phyloP scores from a whole-genome alignment of 2,329 filamentous ascomycete species.

The Davidsoniella eucalypti region DNA sequence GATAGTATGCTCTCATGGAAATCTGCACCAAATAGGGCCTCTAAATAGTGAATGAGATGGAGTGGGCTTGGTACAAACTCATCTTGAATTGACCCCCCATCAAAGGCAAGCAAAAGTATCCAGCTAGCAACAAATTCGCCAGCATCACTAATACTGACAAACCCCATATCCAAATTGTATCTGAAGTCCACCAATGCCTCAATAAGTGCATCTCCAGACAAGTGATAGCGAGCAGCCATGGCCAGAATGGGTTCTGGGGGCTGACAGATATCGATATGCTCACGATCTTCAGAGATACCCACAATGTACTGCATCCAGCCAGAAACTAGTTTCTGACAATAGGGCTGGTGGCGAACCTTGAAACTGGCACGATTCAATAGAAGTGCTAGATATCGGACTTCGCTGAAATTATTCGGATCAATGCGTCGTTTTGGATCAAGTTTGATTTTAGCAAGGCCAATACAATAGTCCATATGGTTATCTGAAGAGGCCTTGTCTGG shows the following conservation, averaged over 20 bases:
- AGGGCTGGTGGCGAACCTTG: background rate
- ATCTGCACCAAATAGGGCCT: too few relatives aligned
- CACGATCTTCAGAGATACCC: background rate
- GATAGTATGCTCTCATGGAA: too few relatives aligned
- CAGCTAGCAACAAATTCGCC: background rate
- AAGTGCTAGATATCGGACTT: background rate
- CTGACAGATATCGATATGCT: background rate
- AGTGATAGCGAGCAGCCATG: background rate
- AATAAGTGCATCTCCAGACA: background rate
- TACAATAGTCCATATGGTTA: too few relatives aligned
- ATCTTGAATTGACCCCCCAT: too few relatives aligned
- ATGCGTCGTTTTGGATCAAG: too few relatives aligned
- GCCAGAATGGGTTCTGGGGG: background rate
- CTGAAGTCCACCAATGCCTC: background rate
- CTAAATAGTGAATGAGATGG: too few relatives aligned
- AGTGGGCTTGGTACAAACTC: too few relatives aligned
- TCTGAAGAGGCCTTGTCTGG: too few relatives aligned
- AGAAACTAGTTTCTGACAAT: background rate
- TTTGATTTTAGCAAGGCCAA: too few relatives aligned
- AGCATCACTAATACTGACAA: background rate
- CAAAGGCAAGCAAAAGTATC: too few relatives aligned
- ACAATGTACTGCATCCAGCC: background rate
- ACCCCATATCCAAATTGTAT: background rate
- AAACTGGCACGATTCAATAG: background rate
- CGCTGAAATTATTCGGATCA: background rate